Conservation (phyloP, 2,329 filamentous ascomycete genomes). For the Penicillium sp. region DNA sequence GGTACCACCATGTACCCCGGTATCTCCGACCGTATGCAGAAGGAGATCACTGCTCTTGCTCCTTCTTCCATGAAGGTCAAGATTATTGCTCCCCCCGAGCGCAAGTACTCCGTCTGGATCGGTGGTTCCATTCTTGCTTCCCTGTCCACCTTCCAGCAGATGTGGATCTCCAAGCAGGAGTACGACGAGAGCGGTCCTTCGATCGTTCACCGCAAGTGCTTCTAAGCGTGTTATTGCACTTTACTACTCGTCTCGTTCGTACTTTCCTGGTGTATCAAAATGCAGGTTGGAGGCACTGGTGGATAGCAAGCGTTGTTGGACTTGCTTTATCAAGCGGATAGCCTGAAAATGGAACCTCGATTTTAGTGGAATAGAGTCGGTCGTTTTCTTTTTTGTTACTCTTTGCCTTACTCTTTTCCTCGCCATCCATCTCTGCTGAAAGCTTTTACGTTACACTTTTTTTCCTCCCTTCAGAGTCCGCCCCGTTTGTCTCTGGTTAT, state of each 20-base stretch:
- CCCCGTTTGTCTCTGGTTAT: not conserved
- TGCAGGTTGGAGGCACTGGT: conserved; percentile 38
- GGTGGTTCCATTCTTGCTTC: conserved; percentile 99
- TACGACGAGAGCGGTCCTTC: conserved; percentile 99
- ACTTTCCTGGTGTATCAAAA: conserved; percentile 44
- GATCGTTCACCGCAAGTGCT: conserved; percentile 99
- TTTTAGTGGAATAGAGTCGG: conserved; percentile 43
- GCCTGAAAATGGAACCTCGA: conserved; percentile 40
- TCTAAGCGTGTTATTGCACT: conserved; percentile 62
- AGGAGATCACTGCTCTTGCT: conserved; percentile 99
- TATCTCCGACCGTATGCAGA: conserved; percentile 99
- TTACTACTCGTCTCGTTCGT: conserved; percentile 38
- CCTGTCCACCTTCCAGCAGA: conserved; percentile 99
- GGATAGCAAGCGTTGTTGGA: conserved; percentile 39
- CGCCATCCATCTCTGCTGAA: conserved; percentile 14
- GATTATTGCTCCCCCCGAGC: conserved; percentile 99
- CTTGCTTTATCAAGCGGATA: conserved; percentile 40
- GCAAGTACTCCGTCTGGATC: conserved; percentile 99
- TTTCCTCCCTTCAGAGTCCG: not conserved
- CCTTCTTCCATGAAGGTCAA: conserved; percentile 99
- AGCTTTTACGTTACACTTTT: conserved; percentile 6
- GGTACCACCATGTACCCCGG: conserved; percentile 99
- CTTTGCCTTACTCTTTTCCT: conserved; percentile 18
- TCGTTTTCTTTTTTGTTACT: conserved; percentile 24
- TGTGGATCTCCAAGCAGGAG: conserved; percentile 99